Conservation (phyloP, 2,329 filamentous ascomycete species). For the Eutypa lata region DNA sequence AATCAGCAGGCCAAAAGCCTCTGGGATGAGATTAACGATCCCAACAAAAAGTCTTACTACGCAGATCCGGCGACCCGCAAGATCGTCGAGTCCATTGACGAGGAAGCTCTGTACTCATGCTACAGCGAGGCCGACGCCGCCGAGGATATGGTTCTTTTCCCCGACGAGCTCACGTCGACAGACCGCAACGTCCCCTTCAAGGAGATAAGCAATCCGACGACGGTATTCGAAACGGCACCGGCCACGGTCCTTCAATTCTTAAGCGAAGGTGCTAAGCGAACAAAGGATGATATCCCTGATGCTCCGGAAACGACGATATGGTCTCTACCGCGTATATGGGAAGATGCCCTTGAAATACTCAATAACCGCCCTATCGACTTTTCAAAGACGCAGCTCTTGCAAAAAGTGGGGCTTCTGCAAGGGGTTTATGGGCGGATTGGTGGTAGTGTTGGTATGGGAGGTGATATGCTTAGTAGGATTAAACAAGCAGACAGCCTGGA, state of each 20-base stretch:
- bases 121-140: conserved; percentile 26
- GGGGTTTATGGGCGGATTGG: conserved; percentile 3
- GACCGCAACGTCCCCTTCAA: conserved; percentile 21
- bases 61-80: conserved; percentile 6
- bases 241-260: conserved; percentile 14
- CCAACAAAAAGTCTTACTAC: conserved; percentile 13
- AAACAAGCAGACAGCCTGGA: conserved; percentile 9
- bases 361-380: conserved; percentile 9
- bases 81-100: neutral
- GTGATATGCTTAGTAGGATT: neutral
- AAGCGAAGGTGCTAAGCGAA: conserved; percentile 3
- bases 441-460: neutral
- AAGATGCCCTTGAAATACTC: conserved; percentile 8
- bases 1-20: conserved; percentile 21
- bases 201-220: conserved; percentile 24
- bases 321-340: conserved; percentile 18
- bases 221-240: conserved; percentile 16
- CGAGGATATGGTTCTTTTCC: conserved; percentile 24
- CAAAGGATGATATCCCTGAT: conserved; percentile 1
- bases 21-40: conserved; percentile 21
- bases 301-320: conserved; percentile 6
- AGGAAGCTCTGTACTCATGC: conserved; percentile 11
- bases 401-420: conserved; percentile 13
- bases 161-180: conserved; percentile 15
- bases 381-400: conserved; percentile 11